A percentile compares a stretch with the other conserved stretches of the same genome.
These are phyloP conservation scores for Calonectria pseudoturangicola DNA, from an alignment of 2,329 filamentous ascomycete genomes.

Conservation along the genomic window DNA sequence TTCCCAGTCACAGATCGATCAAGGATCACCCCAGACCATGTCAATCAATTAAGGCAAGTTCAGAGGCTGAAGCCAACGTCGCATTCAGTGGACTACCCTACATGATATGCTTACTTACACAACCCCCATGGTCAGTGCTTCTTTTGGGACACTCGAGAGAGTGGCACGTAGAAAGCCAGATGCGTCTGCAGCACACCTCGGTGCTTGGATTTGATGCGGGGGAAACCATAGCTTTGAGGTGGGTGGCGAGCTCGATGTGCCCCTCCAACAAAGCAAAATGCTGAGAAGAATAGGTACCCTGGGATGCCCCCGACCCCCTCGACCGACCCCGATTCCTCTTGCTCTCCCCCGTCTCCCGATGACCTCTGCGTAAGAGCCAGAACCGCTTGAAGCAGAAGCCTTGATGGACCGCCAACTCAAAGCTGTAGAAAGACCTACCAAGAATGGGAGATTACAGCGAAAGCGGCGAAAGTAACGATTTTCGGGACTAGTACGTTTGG, in stretches of 20 bases:
- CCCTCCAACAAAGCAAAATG: not conserved
- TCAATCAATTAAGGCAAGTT: not conserved
- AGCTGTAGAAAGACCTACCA: not conserved
- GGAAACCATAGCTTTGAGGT: not conserved
- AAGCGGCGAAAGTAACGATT: too few species aligned
- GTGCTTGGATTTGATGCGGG: not conserved
- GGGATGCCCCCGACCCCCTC: not conserved
- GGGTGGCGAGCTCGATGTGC: not conserved
- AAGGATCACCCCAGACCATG: not conserved
- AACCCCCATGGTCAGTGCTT: constrained; percentile 4
- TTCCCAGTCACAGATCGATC: not conserved
- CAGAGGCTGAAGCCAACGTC: not conserved
- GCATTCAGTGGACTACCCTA: not conserved
- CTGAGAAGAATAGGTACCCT: constrained; percentile 5
- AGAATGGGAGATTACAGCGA: not conserved
- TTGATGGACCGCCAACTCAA: not conserved
- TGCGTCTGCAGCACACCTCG: not conserved
- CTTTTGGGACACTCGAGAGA: constrained; percentile 5
- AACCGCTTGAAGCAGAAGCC: not conserved
- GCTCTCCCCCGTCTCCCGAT: not conserved
- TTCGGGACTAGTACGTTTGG: too few species aligned
- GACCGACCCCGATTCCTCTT: not conserved
- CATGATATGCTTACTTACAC: constrained; percentile 2
- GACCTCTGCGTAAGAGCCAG: too few species aligned
- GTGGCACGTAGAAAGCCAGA: not conserved